Base-by-base conservation (phyloP, 129 eudicot species). In the Heracleum sosnowskyi region DNA sequence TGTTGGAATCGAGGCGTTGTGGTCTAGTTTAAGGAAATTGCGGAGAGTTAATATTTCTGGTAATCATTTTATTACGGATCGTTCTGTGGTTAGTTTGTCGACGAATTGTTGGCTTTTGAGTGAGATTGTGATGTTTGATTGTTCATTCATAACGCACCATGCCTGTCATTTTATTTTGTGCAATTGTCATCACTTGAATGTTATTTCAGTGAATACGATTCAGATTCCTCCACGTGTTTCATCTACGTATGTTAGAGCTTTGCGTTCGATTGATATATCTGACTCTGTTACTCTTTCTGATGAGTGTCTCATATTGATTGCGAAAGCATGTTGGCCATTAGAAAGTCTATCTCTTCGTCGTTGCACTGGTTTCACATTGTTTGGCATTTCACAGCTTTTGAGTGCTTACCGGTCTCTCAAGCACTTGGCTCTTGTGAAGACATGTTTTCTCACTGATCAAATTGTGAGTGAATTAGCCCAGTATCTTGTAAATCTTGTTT, bases 51-150 rank as follows among this genome's bases (percentile, higher is more conserved):
- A 85, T 73, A 60, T 89, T 39, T 87, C 91, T 0, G 88, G 87
- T 64, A 87, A 87, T 73, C 77, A 85, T 74, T 84, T 84, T 53
- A 78, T 90, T 35, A 85, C 91, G 0, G 90, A 90, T 51, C 69
- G 66, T 45, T 85, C 88, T 6, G 63, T 87, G 22, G 29, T 78
- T 77, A 53, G 73, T 51, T 76, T 90, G 18, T 87, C 94, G 1
- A 28, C 41, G 49, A 87, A 87, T 77, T 90, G 94, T 62, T 57
- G 57, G 51, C 45, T 42, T 37, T 64, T 90, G 79, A 79, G 70
- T 36, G 87, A 82, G 74, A 64, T 87, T 46, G 42, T 40, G 3
- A 74, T 87, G 15, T 20, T 47, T 37, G 83, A 85, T 39, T 87
- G 94, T 44, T 44, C 84, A 0, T 79, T 85, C 75, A 81, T 90